Percentiles rank a stretch among this genome's conserved stretches.
Evolutionary conservation across 2,329 filamentous ascomycete genomes (phyloP).

Genomic region (Graphilbum ipis-grandicollis): DNA sequence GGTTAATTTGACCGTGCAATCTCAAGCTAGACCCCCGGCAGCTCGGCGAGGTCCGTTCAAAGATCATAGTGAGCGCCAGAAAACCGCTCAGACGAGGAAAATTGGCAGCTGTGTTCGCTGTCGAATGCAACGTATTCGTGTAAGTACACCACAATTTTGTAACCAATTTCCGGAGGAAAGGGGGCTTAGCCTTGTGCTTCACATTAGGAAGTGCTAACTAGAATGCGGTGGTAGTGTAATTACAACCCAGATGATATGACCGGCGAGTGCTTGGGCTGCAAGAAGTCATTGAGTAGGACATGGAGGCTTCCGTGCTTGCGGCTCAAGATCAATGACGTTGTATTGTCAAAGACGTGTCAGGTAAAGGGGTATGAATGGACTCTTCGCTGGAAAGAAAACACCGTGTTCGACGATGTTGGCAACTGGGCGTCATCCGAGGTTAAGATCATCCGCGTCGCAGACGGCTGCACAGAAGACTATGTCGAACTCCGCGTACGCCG

Average conservation of each 20-base stretch:
- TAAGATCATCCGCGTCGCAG: slow-evolving; percentile 31
- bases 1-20: slow-evolving; percentile 16
- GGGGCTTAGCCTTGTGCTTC: not conserved
- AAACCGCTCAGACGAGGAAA: slow-evolving; percentile 38
- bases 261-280: slow-evolving; percentile 35
- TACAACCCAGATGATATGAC: slow-evolving; percentile 27
- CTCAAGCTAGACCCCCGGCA: slow-evolving; percentile 16
- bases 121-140: slow-evolving; percentile 43
- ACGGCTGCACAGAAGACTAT: slow-evolving; percentile 31
- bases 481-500: slow-evolving; percentile 33
- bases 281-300: slow-evolving; percentile 30
- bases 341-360: slow-evolving; percentile 39
- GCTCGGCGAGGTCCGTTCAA: slow-evolving; percentile 36
- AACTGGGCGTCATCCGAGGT: slow-evolving; percentile 36
- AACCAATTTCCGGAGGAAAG: too few relatives aligned
- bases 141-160: slow-evolving; percentile 20
- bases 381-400: slow-evolving; percentile 36
- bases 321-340: slow-evolving; percentile 42
- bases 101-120: slow-evolving; percentile 43
- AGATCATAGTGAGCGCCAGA: slow-evolving; percentile 29
- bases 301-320: slow-evolving; percentile 39
- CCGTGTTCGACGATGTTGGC: slow-evolving; percentile 32
- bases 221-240: too few relatives aligned
- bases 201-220: too few relatives aligned
- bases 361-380: slow-evolving; percentile 44